Base-by-base conservation (phyloP, 495 filamentous ascomycete genomes). In the Pyrenula massariospora region DNA sequence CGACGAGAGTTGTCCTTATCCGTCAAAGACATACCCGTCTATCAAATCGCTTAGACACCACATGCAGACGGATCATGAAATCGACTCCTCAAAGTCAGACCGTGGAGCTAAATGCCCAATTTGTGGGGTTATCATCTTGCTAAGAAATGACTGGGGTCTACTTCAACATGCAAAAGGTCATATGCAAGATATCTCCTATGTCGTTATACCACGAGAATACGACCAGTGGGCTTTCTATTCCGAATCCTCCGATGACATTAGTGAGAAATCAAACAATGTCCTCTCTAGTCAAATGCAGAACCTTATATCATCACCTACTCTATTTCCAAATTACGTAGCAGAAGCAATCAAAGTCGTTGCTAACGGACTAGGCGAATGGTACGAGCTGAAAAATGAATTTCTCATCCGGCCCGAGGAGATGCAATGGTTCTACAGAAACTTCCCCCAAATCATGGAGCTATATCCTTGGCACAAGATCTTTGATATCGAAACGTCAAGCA, bases 1-100 rank as follows among this genome's bases (percentile, higher is more conserved):
- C 3, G 36, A 53, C 25, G 10, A 54, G 50, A 36, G 52, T 21
- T 61, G 59, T 52, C 2, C 2, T 2, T 10, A 50, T 49, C 10
- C 56, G 3, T n/a, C 20, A 12, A 19, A 50, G 12, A 50, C 48
- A 20, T 61, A 58, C 48, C 25, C 10, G n/a, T 59, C 24, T 51
- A 50, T 50, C 31, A 36, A 50, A 22, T 56, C 54, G 48, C 58
- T 52, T 42, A 54, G 31, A 20, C 31, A 61, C 8, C 59, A 61
- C 48, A 56, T 58, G 24, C n/a, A 11, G 15, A 22, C 12, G 15
- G 24, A 50, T 25, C 56, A 58, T 56, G 19, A 56, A 20, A 12
- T 23, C 12, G 47, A 24, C 19, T 58, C 50, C 24, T 50, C 53
- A 31, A 42, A 42, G 15, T 5, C 5, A 42, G 31, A 42, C 15